Conservation (phyloP, 352 stramenopile species). For the Phytophthora litchii region DNA sequence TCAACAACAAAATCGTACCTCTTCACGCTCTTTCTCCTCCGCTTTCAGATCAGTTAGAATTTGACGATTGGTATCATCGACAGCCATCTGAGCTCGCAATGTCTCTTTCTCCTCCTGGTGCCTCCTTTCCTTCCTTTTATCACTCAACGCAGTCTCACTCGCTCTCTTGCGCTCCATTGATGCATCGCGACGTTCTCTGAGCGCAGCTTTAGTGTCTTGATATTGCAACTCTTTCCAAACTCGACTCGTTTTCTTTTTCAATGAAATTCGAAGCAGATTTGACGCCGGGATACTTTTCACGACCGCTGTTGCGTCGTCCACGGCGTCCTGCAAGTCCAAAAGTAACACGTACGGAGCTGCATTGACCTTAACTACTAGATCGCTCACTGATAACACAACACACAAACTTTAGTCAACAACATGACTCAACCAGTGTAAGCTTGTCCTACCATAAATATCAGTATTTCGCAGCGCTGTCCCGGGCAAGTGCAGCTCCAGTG, state of each 20-base stretch:
- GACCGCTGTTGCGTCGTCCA: slow-evolving; percentile 57
- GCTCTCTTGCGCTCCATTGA: slow-evolving; percentile 71
- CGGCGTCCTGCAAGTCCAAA: slow-evolving; percentile 61
- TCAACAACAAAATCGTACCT: slow-evolving; percentile 37
- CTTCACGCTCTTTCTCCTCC: slow-evolving; percentile 78
- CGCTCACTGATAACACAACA: slow-evolving; percentile 55
- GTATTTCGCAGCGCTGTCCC: slow-evolving; percentile 49
- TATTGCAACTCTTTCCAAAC: slow-evolving; percentile 57
- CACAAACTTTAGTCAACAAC: background rate
- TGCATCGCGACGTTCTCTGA: slow-evolving; percentile 48
- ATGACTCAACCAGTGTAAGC: background rate
- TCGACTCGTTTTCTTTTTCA: slow-evolving; percentile 47
- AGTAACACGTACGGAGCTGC: slow-evolving; percentile 75
- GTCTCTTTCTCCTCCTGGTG: slow-evolving; percentile 77
- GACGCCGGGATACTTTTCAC: slow-evolving; percentile 51
- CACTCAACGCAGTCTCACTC: slow-evolving; percentile 43
- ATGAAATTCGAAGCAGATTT: slow-evolving; percentile 48
- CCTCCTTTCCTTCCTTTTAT: slow-evolving; percentile 59
- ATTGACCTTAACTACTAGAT: slow-evolving; percentile 85
- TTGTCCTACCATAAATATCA: slow-evolving; percentile 69
- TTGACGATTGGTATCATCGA: slow-evolving; percentile 79
- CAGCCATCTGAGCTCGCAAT: slow-evolving; percentile 79
- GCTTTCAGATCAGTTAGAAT: slow-evolving; percentile 75
- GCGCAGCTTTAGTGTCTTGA: slow-evolving; percentile 40
- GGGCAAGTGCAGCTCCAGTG: slow-evolving; percentile 59